A percentile compares a stretch with the other conserved stretches of the same genome.
These are phyloP conservation scores for Beauveria medogensis DNA, from an alignment of 2,329 filamentous ascomycete species.

Conservation along the genomic window DNA sequence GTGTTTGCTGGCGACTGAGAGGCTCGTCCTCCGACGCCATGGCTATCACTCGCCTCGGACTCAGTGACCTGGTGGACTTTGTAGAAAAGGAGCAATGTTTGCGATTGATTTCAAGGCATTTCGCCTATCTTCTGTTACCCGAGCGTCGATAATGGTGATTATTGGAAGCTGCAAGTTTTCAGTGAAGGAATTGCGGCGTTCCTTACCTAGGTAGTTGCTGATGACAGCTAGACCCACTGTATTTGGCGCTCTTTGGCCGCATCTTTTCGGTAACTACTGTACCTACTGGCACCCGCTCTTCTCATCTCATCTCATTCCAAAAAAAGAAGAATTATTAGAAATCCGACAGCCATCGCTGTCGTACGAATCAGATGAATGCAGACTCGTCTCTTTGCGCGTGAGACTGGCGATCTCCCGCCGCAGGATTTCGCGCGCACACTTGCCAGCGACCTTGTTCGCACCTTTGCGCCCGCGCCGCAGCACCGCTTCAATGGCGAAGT, in stretches of 20 bases:
- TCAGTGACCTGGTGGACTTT: not conserved
- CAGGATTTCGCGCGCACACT: conserved; percentile 57
- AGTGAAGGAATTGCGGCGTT: not conserved
- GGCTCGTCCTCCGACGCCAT: conserved; percentile 1
- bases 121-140: not conserved
- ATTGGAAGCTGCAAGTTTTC: not conserved
- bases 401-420: conserved; percentile 58
- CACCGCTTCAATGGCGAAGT: conserved; percentile 59
- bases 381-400: conserved; percentile 70
- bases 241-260: not conserved
- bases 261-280: not conserved
- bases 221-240: not conserved
- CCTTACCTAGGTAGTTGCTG: too few relatives aligned
- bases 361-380: conserved; percentile 45
- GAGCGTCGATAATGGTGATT: too few relatives aligned
- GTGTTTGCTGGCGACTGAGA: not conserved
- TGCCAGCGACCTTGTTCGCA: conserved; percentile 56
- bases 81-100: not conserved
- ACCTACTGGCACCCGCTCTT: not conserved
- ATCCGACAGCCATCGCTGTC: not conserved
- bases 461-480: conserved; percentile 58
- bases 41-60: not conserved
- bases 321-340: not conserved
- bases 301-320: not conserved
- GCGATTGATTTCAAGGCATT: not conserved